Evolutionary conservation across 2,329 filamentous ascomycete genomes (phyloP), one percentile per base, ranked within the genome.

Genomic region (Knufia fluminis): DNA sequence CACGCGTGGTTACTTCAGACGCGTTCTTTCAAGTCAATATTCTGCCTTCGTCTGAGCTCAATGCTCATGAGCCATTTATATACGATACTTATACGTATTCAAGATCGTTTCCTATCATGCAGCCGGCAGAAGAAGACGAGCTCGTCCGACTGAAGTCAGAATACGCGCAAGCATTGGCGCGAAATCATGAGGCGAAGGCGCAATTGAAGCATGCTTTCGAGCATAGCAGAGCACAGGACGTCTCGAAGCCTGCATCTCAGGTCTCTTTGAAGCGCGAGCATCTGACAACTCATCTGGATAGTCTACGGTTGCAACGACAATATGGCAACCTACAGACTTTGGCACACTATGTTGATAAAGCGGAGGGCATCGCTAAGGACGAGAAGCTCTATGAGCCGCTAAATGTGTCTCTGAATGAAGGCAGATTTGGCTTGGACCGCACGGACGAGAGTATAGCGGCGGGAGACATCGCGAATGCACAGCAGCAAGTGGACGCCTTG

Each of bases 211-310:
- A 39, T 9, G 10, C 12, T 14, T n/a, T 22, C 24, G 7, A 32
- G 19, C 24, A 32, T 16, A 14, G 42, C 26, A 6, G 3, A 20
- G 28, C 12, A 14, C 14, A 10, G 4, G n/a, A 9, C 3, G 3
- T 6, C 3, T 6, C 28, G 20, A 36, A 22, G 16, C 3, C 44
- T 7, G 8, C 23, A 6, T 14, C 16, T 32, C 8, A 7, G 12
- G 2, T 32, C 4, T 19, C 20, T 12, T 24, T 32, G 16, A 35
- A 22, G 24, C 17, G 23, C 23, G 7, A 38, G n/a, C 17, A 19
- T 9, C 32, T 46, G 10, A 38, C 44, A 3, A 8, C 44, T 20
- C 44, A 46, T 46, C 44, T 46, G 8, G 31, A 38, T 17, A 26
- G 19, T 12, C 31, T 46, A 24, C 44, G 44, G 4, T 14, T 31